Base-by-base conservation (phyloP, 140 eudicot species). In the Oenanthe javanica region DNA sequence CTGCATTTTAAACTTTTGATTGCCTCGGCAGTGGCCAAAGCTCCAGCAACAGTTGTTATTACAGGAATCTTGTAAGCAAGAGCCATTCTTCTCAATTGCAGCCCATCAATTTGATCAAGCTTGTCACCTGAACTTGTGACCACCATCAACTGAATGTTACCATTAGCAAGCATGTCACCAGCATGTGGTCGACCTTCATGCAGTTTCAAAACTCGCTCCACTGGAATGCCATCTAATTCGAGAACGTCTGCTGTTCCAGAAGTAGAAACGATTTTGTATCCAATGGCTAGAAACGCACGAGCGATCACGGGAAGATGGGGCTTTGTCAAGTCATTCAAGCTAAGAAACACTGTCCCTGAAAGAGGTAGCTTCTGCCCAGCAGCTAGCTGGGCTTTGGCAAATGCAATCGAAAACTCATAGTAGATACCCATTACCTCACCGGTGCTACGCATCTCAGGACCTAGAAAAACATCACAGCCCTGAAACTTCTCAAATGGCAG, bases 391-490 rank as follows among this genome's bases (percentile, higher is more conserved):
- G 99, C 91, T 78, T 90, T 89, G 80, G 99, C 97, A 55, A 92
- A 95, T 1, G 99, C 96, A 63, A 85, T 80, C 79, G 85, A 4
- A 92, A 87, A 25, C 97, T 95, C 99, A 93, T 95, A 2, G 81
- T 91, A 92, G 18, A 95, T 88, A 21, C 96, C 97, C 99, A 95
- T 95, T 43, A 95, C 99, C 83, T 92, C 99, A 21, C 97, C 97
- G 0, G 97, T 95, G 79, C 97, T 90, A 38, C 97, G 99, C 99
- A 95, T 95, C 76, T 95, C 99, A 4, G 97, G 99, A 36, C 99
- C 97, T 5, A 95, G 79, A 73, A 38, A 95, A 42, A 95, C 97
- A 49, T 95, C 99, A 31, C 96, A 91, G 2, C 99, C 99, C 83
- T 90, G 97, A 80, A 95, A 95, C 52, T 92, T 95, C 71, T 92